These are phyloP conservation scores for Pichia sp. DNA, from an alignment of 1,139 yeast species.

Conservation along the genomic window DNA sequence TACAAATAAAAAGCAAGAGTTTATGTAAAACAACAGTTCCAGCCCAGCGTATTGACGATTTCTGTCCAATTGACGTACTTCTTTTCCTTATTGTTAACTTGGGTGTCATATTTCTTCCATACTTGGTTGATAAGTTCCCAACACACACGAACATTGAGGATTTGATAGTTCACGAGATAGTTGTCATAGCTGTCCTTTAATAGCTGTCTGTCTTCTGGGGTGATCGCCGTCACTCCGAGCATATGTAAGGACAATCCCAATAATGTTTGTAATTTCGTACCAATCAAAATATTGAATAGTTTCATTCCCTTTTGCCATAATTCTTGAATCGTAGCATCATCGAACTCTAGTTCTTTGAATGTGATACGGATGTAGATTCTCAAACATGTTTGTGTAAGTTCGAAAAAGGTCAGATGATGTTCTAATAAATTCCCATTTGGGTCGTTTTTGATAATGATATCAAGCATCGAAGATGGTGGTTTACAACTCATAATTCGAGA, in stretches of 20 bases:
- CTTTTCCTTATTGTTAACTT: slow-evolving; percentile 6
- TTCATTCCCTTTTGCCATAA: slow-evolving; percentile 31
- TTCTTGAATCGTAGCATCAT: slow-evolving; percentile 43
- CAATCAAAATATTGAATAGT: slow-evolving; percentile 43
- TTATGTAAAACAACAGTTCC: slow-evolving; percentile 31
- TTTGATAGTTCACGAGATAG: slow-evolving; percentile 24
- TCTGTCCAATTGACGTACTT: slow-evolving; percentile 31
- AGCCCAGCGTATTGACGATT: slow-evolving; percentile 30
- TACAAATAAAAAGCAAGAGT: background rate
- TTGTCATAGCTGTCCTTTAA: slow-evolving; percentile 41
- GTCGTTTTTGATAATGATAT: slow-evolving; percentile 28
- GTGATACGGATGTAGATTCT: slow-evolving; percentile 46
- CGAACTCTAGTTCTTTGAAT: slow-evolving; percentile 43
- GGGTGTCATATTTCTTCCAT: slow-evolving; percentile 28
- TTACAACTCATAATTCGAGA: slow-evolving; percentile 37
- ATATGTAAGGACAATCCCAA: slow-evolving; percentile 51
- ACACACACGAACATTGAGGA: slow-evolving; percentile 28
- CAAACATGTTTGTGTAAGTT: slow-evolving; percentile 48
- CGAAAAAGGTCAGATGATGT: slow-evolving; percentile 50
- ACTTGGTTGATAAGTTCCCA: slow-evolving; percentile 29
- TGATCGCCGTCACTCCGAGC: slow-evolving; percentile 47
- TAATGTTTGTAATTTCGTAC: slow-evolving; percentile 48
- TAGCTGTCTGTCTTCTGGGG: slow-evolving; percentile 35
- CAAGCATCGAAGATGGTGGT: slow-evolving; percentile 42
- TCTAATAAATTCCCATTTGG: slow-evolving; percentile 36